Evolutionary conservation across 768 basidiomycete species (phyloP).

Genomic region (Collybiopsis luxurians): DNA sequence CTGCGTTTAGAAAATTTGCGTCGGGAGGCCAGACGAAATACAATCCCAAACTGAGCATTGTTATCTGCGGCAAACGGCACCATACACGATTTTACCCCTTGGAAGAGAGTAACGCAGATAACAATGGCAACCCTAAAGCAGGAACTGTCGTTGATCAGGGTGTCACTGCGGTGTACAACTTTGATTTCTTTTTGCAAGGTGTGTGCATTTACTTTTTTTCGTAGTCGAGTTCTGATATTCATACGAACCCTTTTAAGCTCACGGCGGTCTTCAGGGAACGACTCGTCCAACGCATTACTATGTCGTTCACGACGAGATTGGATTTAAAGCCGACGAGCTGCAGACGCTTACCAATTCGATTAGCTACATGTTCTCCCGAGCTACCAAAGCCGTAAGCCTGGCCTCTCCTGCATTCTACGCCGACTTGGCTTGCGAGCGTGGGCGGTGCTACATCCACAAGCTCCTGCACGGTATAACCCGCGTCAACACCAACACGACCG

Average conservation of each 20-base stretch:
- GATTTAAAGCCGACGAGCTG: constrained; percentile 63
- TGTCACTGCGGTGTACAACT: constrained; percentile 63
- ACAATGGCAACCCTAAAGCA: constrained; percentile 69
- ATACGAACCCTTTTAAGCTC: constrained; percentile 53
- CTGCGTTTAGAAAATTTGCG: constrained; percentile 53
- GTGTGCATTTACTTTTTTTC: too few relatives aligned
- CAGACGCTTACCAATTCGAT: constrained; percentile 70
- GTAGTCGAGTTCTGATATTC: too few relatives aligned
- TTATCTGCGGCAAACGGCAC: constrained; percentile 68
- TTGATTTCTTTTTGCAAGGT: constrained; percentile 69
- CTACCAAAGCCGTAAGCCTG: constrained; percentile 84
- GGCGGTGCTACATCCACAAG: constrained; percentile 74
- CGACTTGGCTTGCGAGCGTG: constrained; percentile 67
- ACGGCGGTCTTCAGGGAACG: constrained; percentile 72
- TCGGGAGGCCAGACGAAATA: constrained; percentile 32
- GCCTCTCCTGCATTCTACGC: constrained; percentile 83
- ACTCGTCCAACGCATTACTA: constrained; percentile 78
- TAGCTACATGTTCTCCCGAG: constrained; percentile 81
- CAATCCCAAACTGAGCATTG: constrained; percentile 61
- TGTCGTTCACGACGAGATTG: constrained; percentile 78
- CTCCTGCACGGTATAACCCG: constrained; percentile 53
- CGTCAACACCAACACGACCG: constrained; percentile 31
- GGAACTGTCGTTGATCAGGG: constrained; percentile 85
- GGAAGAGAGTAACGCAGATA: constrained; percentile 46
- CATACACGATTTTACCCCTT: constrained; percentile 68